Evolutionary conservation across 1,284 basidiomycete species (phyloP).

Genomic region (Trichosporon sp.): DNA sequence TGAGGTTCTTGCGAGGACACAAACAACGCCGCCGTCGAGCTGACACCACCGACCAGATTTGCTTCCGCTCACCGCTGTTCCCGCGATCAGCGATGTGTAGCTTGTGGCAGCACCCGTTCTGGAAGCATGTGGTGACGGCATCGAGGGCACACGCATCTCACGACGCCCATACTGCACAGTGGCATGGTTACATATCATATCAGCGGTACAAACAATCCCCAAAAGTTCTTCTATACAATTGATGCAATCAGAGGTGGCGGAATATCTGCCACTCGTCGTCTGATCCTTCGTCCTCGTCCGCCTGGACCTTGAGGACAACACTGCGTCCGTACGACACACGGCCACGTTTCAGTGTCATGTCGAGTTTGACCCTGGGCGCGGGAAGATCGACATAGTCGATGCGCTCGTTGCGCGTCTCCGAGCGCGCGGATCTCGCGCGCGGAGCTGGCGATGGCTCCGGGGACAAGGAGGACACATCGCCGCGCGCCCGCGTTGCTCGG

Average conservation of each 20-base stretch:
- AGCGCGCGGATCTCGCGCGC: not conserved
- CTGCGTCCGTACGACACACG: not conserved
- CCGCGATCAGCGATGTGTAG: not conserved
- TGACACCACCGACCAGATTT: not conserved
- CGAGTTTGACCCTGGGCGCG: slow-evolving; percentile 8
- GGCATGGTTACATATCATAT: not conserved
- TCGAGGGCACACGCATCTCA: not conserved
- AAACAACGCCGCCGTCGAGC: not conserved
- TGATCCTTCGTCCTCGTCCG: not conserved
- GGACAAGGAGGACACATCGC: not conserved
- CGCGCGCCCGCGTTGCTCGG: not conserved
- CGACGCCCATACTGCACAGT: not conserved
- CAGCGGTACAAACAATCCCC: slow-evolving; percentile 10
- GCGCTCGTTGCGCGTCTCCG: not conserved
- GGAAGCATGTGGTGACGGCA: not conserved
- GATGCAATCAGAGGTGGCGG: slow-evolving; percentile 3
- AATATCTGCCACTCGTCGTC: slow-evolving; percentile 14
- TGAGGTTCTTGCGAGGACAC: not conserved
- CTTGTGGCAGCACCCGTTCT: slow-evolving; percentile 1
- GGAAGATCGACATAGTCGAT: slow-evolving; percentile 2
- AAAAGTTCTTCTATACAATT: not conserved
- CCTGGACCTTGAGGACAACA: not conserved
- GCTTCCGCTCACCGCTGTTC: not conserved
- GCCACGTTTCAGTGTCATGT: slow-evolving; percentile 1
- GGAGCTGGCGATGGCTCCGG: not conserved